These are phyloP conservation scores for Nothomitra cinnamomea DNA, from an alignment of 2,329 filamentous ascomycete genomes.

Conservation along the genomic window DNA sequence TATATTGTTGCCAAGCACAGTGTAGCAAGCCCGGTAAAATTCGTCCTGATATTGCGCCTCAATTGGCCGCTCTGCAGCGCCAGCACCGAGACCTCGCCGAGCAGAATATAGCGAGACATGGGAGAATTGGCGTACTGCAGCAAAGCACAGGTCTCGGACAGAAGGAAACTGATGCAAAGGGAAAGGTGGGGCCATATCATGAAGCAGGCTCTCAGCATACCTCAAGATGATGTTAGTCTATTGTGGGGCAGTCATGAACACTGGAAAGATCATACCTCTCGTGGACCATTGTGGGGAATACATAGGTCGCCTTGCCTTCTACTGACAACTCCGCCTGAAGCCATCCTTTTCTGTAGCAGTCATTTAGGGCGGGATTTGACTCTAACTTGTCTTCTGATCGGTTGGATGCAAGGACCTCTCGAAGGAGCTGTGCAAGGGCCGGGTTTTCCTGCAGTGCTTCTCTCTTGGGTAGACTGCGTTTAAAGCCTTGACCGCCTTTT, in stretches of 20 bases:
- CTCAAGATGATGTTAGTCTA: background rate
- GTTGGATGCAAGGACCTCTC: background rate
- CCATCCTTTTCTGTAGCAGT: background rate
- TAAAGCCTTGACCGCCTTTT: background rate
- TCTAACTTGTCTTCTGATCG: background rate
- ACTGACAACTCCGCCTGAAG: background rate
- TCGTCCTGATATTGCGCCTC: background rate
- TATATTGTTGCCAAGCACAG: background rate
- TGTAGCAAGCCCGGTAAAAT: background rate
- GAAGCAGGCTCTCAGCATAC: background rate
- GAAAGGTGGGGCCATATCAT: background rate
- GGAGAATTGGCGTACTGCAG: background rate
- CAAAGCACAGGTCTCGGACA: background rate
- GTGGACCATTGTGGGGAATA: background rate
- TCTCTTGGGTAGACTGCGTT: background rate
- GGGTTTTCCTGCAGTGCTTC: background rate
- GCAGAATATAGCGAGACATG: background rate
- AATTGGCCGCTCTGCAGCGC: background rate
- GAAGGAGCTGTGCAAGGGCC: background rate
- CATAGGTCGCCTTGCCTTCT: background rate
- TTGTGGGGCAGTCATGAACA: background rate
- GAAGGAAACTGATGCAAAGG: background rate
- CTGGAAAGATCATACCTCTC: background rate
- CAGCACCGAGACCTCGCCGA: background rate
- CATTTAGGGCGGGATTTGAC: background rate